Base-by-base conservation (phyloP, 805 yeast genomes). In the Myxozyma nipponensis region DNA sequence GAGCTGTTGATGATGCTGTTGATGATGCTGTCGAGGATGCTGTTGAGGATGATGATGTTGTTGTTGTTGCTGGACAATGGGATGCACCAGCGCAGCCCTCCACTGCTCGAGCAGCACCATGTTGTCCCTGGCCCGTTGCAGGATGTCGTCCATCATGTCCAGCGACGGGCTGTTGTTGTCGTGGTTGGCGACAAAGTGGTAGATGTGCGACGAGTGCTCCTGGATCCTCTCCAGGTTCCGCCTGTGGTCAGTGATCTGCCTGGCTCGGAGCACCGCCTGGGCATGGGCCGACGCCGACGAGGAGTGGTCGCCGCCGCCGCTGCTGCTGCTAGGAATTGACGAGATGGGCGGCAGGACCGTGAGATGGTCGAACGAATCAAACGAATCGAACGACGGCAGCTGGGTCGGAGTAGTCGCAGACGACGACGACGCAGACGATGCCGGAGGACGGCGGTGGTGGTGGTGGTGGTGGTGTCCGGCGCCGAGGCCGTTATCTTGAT, bases 161-260 rank as follows among this genome's bases (percentile, higher is more conserved):
- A 48, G 18, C 18, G 55, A 21, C 23, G 37, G 32, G 32, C 7
- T 28, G 13, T 28, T 13, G 32, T 13, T 28, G 32, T 32, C 15
- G 24, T 45, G n/a, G 15, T 39, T 37, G n/a, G 56, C 45, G 24
- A 53, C 39, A 39, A 51, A 53, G 32, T 53, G 52, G 28, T 53
- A 53, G 13, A 53, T 49, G 30, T 47, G 57, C 5, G 57, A 53
- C 18, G 52, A 39, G 35, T 51, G 51, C 18, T 50, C 51, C n/a
- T 40, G 57, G 13, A 49, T 37, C 21, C 47, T 47, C 41, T 52
- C 52, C 37, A 53, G 38, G 22, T 43, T 37, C 3, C 48, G 43
- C 10, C 46, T 36, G 34, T 51, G 39, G 15, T 45, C 46, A n/a
- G 57, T 28, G 23, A 24, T 28, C 9, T 42, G 42, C 24, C 46